Evolutionary conservation across 495 filamentous ascomycete species (phyloP).

Genomic region (Penicillium flavigenum): DNA sequence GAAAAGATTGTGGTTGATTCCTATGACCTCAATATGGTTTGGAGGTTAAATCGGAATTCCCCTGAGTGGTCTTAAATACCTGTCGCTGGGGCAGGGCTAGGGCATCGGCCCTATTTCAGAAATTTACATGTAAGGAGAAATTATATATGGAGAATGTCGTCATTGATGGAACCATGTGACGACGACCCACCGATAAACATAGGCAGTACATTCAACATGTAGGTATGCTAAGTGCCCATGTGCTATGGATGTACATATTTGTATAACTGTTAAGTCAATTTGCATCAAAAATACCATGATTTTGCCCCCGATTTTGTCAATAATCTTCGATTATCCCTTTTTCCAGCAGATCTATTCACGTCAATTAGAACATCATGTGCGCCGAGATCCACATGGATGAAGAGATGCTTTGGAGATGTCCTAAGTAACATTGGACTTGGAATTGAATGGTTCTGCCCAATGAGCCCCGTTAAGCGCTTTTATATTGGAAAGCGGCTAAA

Average conservation of each 20-base stretch:
- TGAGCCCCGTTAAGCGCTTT: not conserved
- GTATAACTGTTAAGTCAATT: not conserved
- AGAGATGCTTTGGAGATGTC: not conserved
- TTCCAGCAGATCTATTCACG: not conserved
- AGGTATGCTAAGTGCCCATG: not conserved
- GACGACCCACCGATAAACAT: not conserved
- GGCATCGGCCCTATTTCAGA: slow-evolving; percentile 16
- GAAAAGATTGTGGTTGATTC: not conserved
- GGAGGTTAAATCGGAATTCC: not conserved
- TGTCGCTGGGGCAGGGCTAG: slow-evolving; percentile 10
- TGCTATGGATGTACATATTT: not conserved
- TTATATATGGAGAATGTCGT: slow-evolving; percentile 19
- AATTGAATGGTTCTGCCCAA: not conserved
- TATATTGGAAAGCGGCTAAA: not conserved
- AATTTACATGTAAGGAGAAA: slow-evolving; percentile 1
- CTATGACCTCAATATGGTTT: not conserved
- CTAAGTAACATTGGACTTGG: too few species aligned
- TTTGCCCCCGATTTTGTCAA: not conserved
- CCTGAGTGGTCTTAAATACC: slow-evolving; percentile 14
- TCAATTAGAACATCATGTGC: not conserved
- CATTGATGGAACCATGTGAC: slow-evolving; percentile 17
- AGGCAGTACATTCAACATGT: too few species aligned
- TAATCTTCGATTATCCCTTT: not conserved
- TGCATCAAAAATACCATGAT: not conserved
- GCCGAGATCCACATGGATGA: not conserved